phyloP scores from a whole-genome alignment of 2,329 filamentous ascomycete species.

The Neofusicoccum umdonicola region DNA sequence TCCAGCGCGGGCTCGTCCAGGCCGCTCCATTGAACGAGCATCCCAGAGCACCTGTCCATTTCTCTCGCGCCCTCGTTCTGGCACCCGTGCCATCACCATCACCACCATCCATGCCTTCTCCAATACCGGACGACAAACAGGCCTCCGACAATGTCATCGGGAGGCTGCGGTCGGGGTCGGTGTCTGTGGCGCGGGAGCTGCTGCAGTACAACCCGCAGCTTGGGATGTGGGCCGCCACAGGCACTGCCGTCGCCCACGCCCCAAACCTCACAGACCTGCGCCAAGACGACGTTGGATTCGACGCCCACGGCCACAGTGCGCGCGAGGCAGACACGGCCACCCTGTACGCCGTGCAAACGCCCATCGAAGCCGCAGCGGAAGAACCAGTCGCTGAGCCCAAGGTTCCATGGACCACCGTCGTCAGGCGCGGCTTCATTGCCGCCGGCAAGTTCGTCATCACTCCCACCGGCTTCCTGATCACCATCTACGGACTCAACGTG shows the following conservation, averaged over 20 bases:
- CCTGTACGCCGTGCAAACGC: neutral
- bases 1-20: neutral
- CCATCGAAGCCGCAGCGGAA: neutral
- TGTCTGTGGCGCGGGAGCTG: neutral
- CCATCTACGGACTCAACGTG: constrained; percentile 65
- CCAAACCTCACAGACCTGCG: neutral
- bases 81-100: neutral
- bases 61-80: neutral
- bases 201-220: constrained; percentile 5
- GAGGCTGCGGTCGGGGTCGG: neutral
- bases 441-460: neutral
- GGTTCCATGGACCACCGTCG: neutral
- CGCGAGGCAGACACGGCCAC: constrained; percentile 1
- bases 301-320: constrained; percentile 1
- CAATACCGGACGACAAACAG: neutral
- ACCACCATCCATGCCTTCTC: neutral
- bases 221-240: constrained; percentile 1
- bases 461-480: neutral
- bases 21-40: neutral
- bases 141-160: neutral
- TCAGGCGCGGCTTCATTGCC: neutral
- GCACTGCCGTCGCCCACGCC: neutral
- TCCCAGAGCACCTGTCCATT: neutral
- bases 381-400: neutral
- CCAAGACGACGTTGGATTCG: neutral